A percentile compares a stretch with the other conserved stretches of the same genome.
Evolutionary conservation across 768 basidiomycete species (phyloP).

Genomic region (Termitomyces sp.): DNA sequence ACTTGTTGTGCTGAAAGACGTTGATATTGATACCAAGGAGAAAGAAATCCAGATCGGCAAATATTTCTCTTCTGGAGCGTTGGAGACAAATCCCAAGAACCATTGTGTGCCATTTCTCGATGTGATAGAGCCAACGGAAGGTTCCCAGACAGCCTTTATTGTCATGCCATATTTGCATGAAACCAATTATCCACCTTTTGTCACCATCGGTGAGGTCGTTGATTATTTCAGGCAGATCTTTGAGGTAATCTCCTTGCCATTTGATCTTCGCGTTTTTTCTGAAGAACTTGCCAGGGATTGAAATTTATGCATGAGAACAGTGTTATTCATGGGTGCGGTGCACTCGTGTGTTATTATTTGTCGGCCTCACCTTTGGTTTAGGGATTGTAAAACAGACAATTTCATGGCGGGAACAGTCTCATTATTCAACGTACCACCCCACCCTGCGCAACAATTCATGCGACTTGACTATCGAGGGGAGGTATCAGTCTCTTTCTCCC

Average conservation of each 20-base stretch:
- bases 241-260: not conserved
- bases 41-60: not conserved
- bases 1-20: not conserved
- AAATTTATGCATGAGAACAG: not conserved
- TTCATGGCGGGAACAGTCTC: not conserved
- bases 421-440: conserved; percentile 1
- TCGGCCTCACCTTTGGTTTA: not conserved
- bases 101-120: not conserved
- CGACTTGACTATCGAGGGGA: too few relatives aligned
- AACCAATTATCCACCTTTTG: not conserved
- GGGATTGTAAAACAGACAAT: not conserved
- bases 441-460: not conserved
- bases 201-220: not conserved
- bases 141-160: not conserved
- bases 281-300: not conserved
- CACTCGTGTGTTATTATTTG: not conserved
- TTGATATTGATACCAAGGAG: not conserved
- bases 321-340: not conserved
- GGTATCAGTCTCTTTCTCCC: conserved; percentile 1
- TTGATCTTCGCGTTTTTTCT: not conserved
- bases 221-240: not conserved
- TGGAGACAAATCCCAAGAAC: not conserved
- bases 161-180: not conserved
- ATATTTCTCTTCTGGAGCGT: not conserved
- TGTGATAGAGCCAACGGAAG: not conserved